A percentile compares a stretch with the other conserved stretches of the same genome.
Conservation (phyloP, 176 grass and related monocot species). For the Aechmea fasciata region DNA sequence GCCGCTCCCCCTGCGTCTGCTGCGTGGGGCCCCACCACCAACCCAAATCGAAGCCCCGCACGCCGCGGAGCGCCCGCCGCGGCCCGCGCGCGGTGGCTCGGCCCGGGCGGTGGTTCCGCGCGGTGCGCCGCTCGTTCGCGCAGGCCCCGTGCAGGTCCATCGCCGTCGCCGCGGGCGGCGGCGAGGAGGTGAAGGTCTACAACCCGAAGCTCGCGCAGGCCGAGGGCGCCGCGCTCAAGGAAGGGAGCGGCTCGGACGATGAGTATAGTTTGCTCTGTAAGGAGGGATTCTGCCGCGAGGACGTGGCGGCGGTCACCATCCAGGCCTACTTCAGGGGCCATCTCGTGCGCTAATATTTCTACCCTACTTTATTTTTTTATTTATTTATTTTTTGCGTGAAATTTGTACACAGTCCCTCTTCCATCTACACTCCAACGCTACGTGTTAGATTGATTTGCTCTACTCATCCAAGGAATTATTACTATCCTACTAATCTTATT, state of each 20-base stretch:
- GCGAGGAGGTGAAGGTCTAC: constrained; percentile 24
- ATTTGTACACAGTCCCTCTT: too few relatives aligned
- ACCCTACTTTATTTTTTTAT: background rate
- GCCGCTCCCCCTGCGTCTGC: constrained; percentile 41
- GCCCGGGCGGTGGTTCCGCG: too few relatives aligned
- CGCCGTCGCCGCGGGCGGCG: too few relatives aligned
- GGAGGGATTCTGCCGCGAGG: constrained; percentile 58
- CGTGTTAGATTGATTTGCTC: too few relatives aligned
- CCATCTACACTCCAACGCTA: too few relatives aligned
- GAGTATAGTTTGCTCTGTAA: constrained; percentile 59
- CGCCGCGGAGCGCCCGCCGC: background rate
- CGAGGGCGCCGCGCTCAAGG: background rate
- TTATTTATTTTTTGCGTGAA: background rate
- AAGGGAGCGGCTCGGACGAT: constrained; percentile 33
- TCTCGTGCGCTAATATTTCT: constrained; percentile 38
- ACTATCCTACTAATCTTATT: too few relatives aligned
- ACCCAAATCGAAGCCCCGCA: background rate
- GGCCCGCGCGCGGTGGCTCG: too few relatives aligned
- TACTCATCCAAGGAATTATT: too few relatives aligned
- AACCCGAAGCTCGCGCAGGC: constrained; percentile 9
- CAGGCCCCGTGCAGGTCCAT: too few relatives aligned
- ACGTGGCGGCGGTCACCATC: constrained; percentile 71
- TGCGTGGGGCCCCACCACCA: constrained; percentile 25
- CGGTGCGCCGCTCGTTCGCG: too few relatives aligned
- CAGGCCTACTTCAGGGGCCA: constrained; percentile 69